phyloP scores from a whole-genome alignment of 257 asterid genomes.

The Solanum ossicruentum region DNA sequence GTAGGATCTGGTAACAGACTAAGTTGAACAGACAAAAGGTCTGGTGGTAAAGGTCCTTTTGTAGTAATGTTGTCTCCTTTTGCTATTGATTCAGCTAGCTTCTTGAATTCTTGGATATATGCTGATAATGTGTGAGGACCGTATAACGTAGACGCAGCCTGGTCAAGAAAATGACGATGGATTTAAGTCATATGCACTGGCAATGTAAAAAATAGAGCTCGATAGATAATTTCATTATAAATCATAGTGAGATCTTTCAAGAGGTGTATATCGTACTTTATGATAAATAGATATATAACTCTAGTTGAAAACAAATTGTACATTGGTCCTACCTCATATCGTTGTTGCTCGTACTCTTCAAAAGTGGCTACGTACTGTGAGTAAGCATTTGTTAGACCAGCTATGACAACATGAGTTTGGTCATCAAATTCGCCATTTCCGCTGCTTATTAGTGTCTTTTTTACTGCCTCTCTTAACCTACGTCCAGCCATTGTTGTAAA shows the following conservation, averaged over 20 bases:
- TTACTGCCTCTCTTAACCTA: slow-evolving; percentile 47
- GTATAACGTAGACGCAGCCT: slow-evolving; percentile 56
- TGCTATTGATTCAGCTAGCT: slow-evolving; percentile 35
- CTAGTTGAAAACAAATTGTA: neutral
- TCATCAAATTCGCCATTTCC: slow-evolving; percentile 33
- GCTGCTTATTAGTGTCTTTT: slow-evolving; percentile 23
- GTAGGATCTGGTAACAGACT: slow-evolving; percentile 24
- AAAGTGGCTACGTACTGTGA: slow-evolving; percentile 43
- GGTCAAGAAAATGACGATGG: neutral
- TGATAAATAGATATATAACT: neutral
- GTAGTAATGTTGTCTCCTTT: slow-evolving; percentile 13
- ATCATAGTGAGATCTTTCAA: neutral
- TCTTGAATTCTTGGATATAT: slow-evolving; percentile 57
- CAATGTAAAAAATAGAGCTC: neutral
- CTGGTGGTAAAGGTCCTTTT: slow-evolving; percentile 38
- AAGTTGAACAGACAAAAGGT: slow-evolving; percentile 35
- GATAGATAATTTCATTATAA: neutral
- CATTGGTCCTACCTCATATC: slow-evolving; percentile 32
- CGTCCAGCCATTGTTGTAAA: slow-evolving; percentile 67
- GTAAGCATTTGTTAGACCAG: slow-evolving; percentile 52
- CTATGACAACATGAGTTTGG: slow-evolving; percentile 28
- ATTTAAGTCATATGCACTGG: neutral
- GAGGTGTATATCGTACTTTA: neutral
- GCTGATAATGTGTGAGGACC: slow-evolving; percentile 63
- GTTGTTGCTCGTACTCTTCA: slow-evolving; percentile 47